Evolutionary conservation across 208 protist genomes (phyloP), one percentile per base, ranked within the genome.

Genomic region (Crithidia bombi): DNA sequence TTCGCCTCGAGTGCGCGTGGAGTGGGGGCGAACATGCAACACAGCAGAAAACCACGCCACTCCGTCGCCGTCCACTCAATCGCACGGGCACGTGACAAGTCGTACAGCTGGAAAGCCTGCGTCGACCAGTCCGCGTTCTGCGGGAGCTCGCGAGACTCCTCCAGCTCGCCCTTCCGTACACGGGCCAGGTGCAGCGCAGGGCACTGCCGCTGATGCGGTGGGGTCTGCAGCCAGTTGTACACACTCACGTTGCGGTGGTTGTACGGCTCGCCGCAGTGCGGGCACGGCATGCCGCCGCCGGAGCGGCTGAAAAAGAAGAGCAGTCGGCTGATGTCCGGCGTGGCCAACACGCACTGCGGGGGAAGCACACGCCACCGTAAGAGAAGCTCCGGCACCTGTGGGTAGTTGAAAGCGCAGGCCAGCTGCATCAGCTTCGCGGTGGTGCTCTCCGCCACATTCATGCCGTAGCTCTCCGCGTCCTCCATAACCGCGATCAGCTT

Each of bases 401-500:
- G 87, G 64, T 87, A 89, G 81, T 94, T 94, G 26, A 93, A 78
- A 41, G 90, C 87, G 57, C 89, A 94, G 39, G 91, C 91, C 26
- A 96, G 78, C 75, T 96, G 91, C 89, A 96, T 94, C 23, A 96
- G 75, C 74, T 96, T 96, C 21, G 91, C 91, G 7, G 87, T 93
- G 51, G 82, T 94, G 72, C 91, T 96, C 71, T 96, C 89, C 17
- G 91, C 91, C 38, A 94, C 79, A 43, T 68, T 72, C 28, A 92
- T 69, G 41, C 89, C 91, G 64, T 86, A 93, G 62, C 69, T 79
- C 19, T 86, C 71, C 0, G 87, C 72, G 62, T 96, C 91, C 79
- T 96, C 91, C 89, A 94, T 94, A 15, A 89, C 84, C 9, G 91
- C 89, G 25, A 96, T 79, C 85, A 96, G 89, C 81, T 96, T 96